A percentile compares a stretch with the other conserved stretches of the same genome.
Evolutionary conservation across 768 basidiomycete species (phyloP).

Genomic region (Leccinum fibrillosum): DNA sequence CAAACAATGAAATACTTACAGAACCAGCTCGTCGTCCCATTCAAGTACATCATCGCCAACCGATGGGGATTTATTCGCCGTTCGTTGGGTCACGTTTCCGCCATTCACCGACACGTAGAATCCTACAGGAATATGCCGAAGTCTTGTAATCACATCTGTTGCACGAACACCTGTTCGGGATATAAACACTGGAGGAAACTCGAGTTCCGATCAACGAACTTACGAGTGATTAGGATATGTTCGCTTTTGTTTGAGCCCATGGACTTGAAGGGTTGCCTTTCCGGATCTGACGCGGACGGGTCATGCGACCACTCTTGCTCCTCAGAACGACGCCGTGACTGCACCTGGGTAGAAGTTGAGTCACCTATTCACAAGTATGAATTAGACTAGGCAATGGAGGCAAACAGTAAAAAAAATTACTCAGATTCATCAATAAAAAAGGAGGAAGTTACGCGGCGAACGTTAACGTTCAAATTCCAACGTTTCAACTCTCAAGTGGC

Average conservation of each 20-base stretch:
- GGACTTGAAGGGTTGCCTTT: neutral
- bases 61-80: neutral
- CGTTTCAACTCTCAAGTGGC: no score
- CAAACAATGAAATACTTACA: neutral
- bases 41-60: neutral
- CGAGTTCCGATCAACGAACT: neutral
- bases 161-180: neutral
- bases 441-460: neutral
- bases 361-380: neutral
- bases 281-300: no score
- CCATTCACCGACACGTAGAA: neutral
- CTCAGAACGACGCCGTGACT: neutral
- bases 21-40: constrained; percentile 1
- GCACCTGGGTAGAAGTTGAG: neutral
- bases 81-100: neutral
- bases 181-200: neutral
- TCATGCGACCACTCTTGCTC: neutral
- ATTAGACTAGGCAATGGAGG: neutral
- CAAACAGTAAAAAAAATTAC: neutral
- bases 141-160: neutral
- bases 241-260: neutral
- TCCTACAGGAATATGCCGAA: neutral
- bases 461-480: no score
- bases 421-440: neutral
- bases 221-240: neutral